A percentile compares a stretch with the other conserved stretches of the same genome.
Conservation (phyloP, 2,329 filamentous ascomycete species). For the Penicillium sp. region DNA sequence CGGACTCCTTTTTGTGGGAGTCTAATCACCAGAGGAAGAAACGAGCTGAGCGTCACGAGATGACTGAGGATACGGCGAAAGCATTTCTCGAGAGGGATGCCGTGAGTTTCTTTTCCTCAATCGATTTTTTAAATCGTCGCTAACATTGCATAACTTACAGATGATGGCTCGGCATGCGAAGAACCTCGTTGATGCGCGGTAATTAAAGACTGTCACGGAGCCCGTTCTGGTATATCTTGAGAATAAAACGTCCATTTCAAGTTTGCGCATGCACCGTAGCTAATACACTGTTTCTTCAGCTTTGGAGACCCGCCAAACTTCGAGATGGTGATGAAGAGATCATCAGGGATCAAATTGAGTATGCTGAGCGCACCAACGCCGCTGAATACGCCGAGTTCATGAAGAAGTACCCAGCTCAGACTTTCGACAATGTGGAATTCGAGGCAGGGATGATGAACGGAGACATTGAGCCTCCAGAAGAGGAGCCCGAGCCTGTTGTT, state of each 20-base stretch:
- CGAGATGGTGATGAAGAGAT: slow-evolving; percentile 66
- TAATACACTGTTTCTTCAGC: slow-evolving; percentile 53
- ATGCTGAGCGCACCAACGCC: slow-evolving; percentile 63
- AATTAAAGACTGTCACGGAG: slow-evolving; percentile 68
- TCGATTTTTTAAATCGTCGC: no score
- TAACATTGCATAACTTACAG: slow-evolving; percentile 42
- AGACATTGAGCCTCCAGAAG: not conserved
- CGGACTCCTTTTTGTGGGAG: slow-evolving; percentile 63
- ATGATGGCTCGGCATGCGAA: slow-evolving; percentile 74
- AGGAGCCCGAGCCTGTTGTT: not conserved
- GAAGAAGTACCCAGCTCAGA: slow-evolving; percentile 41
- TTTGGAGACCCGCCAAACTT: slow-evolving; percentile 81
- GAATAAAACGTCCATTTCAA: accelerated
- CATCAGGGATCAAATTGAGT: slow-evolving; percentile 69
- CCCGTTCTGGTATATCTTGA: slow-evolving; percentile 65
- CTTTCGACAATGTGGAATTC: slow-evolving; percentile 21
- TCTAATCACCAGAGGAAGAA: slow-evolving; percentile 67
- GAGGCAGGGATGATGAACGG: slow-evolving; percentile 11
- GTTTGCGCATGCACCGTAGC: not conserved
- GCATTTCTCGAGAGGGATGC: slow-evolving; percentile 72
- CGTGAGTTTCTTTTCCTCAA: slow-evolving; percentile 62
- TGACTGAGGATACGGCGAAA: slow-evolving; percentile 67
- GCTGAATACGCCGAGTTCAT: slow-evolving; percentile 67
- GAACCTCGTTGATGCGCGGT: slow-evolving; percentile 69
- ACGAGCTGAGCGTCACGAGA: slow-evolving; percentile 63